phyloP scores from a whole-genome alignment of 148 eudicot genomes.

The Vaccinium vitisidaea region DNA sequence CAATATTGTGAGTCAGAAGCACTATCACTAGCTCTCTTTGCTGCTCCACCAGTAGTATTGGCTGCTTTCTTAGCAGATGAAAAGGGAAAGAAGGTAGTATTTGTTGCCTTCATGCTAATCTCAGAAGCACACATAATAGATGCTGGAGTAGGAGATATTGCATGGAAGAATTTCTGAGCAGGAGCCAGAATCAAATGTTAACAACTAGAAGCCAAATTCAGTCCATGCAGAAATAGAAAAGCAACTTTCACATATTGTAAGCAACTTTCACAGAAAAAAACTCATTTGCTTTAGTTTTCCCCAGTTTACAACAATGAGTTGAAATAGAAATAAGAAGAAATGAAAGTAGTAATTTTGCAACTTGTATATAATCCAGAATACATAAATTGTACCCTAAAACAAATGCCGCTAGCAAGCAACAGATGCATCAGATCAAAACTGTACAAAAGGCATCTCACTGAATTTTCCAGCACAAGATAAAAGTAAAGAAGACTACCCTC shows the following conservation, averaged over 20 bases:
- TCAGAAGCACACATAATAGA: slow-evolving; percentile 76
- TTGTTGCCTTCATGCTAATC: slow-evolving; percentile 62
- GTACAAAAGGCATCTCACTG: not conserved
- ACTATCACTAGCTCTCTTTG: slow-evolving; percentile 54
- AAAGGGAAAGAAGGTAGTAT: slow-evolving; percentile 70
- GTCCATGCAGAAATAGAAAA: not conserved
- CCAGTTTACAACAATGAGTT: not conserved
- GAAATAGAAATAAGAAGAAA: not conserved
- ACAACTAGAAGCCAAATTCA: slow-evolving; percentile 12
- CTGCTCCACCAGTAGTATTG: slow-evolving; percentile 32
- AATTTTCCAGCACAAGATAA: not conserved
- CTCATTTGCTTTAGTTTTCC: not conserved
- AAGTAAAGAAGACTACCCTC: not conserved
- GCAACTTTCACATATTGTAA: no score
- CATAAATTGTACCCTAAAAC: not conserved
- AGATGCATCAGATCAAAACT: slow-evolving; percentile 3
- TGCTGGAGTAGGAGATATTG: slow-evolving; percentile 93
- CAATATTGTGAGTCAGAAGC: slow-evolving; percentile 74
- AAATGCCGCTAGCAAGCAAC: slow-evolving; percentile 4
- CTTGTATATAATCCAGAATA: not conserved
- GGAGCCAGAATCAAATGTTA: slow-evolving; percentile 17
- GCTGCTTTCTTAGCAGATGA: slow-evolving; percentile 29
- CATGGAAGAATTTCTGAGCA: slow-evolving; percentile 91
- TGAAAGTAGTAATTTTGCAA: not conserved
- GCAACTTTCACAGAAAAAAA: slow-evolving; percentile 30